Evolutionary conservation across 1,284 basidiomycete genomes (phyloP), one percentile per base, ranked within the genome.

Genomic region (Apiotrichum mycotoxinovorans): DNA sequence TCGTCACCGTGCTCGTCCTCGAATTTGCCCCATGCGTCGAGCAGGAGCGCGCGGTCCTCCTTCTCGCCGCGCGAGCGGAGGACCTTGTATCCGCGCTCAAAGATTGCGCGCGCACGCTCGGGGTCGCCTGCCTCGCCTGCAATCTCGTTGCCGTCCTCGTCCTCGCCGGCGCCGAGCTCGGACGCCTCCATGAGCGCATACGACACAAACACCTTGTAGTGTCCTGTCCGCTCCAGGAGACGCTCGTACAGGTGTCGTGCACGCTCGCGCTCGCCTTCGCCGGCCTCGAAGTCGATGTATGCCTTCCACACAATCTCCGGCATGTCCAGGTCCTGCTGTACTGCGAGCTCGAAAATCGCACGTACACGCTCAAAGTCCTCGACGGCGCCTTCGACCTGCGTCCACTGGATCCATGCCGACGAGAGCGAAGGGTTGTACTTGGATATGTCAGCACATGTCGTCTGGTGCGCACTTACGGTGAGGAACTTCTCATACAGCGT

Each of bases 241-340:
- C 93, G 84, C 78, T 98, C 93, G 76, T 96, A 98, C 53, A 99
- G 75, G n/a, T 82, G 81, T 30, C 94, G 82, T 2, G 90, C 88
- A 35, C 84, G 83, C 62, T 89, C 89, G 56, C 92, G 85, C 69
- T 98, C 92, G 63, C 92, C 89, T 75, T 96, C 92, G 63, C 81
- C 79, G 58, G 82, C 81, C 57, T 94, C 91, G 65, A 91, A 88
- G 78, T 98, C 95, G 78, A 98, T 92, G 77, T 93, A 98, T 4
- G 91, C 90, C 74, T 82, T 79, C 92, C 92, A 95, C n/a, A 97
- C 83, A 14, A 97, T 82, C 76, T 99, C 96, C 2, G 96, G 96
- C 92, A 98, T 98, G 56, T 96, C 93, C 41, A 98, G 81, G n/a
- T 87, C 85, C 70, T 98, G 96, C 3, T 87, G 81, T n/a, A 95